Evolutionary conservation across 2,329 filamentous ascomycete genomes (phyloP).

Genomic region (Aspergillus ibericus): DNA sequence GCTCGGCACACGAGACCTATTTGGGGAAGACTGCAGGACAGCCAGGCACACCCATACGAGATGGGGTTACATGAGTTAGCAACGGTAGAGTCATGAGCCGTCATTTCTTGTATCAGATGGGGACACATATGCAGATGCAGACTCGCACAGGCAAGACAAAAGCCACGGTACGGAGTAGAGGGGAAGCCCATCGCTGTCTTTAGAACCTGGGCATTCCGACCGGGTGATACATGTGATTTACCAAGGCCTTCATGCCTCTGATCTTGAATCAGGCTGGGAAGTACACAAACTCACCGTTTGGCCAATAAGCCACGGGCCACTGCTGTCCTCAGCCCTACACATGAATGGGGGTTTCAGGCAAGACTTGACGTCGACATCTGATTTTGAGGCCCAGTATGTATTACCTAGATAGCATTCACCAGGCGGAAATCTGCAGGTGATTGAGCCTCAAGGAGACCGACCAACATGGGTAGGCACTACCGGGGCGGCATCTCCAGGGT

Average conservation of each 20-base stretch:
- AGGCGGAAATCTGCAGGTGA: slow-evolving; percentile 4
- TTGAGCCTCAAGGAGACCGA: slow-evolving; percentile 15
- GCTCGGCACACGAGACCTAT: background rate
- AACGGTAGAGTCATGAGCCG: background rate
- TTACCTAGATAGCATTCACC: too few relatives aligned
- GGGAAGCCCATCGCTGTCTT: background rate
- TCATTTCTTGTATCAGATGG: background rate
- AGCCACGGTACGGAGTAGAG: background rate
- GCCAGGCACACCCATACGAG: slow-evolving; percentile 25
- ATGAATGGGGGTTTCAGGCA: slow-evolving; percentile 4
- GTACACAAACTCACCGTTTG: background rate
- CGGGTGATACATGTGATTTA: slow-evolving; percentile 1
- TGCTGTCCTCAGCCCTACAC: slow-evolving; percentile 10
- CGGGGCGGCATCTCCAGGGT: background rate
- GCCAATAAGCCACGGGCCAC: background rate
- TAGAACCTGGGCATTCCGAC: slow-evolving; percentile 2
- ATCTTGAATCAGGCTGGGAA: background rate
- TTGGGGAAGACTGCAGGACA: background rate
- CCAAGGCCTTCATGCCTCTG: background rate
- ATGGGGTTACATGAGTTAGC: slow-evolving; percentile 8
- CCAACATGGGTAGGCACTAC: background rate
- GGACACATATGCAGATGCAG: background rate
- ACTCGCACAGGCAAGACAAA: background rate
- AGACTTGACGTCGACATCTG: background rate
- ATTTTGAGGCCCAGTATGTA: background rate